Conservation (phyloP, 495 filamentous ascomycete genomes). For the Cenococcum geophilum region DNA sequence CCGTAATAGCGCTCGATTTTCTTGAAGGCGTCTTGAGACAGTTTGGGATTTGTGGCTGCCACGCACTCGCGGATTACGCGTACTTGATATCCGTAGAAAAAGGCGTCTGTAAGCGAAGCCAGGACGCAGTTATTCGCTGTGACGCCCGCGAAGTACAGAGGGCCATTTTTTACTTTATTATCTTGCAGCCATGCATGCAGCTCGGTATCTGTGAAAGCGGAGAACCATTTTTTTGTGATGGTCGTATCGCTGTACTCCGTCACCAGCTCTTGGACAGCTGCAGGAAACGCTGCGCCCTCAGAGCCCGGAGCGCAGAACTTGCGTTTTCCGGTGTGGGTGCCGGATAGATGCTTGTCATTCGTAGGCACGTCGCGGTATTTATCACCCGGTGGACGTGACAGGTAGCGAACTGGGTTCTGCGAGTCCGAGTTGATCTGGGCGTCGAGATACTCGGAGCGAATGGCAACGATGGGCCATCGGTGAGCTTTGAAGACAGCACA, state of each 20-base stretch:
- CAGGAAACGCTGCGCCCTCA: not conserved
- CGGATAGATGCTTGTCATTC: not conserved
- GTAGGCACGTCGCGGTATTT: not conserved
- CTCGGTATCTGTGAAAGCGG: not conserved
- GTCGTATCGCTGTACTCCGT: not conserved
- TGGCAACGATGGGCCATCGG: not conserved
- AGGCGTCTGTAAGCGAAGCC: not conserved
- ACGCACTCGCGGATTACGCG: not conserved
- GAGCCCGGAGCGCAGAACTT: conserved; percentile 1
- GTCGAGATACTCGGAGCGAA: conserved; percentile 1
- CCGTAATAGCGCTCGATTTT: not conserved
- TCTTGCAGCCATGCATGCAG: not conserved
- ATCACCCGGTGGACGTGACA: not conserved
- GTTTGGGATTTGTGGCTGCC: not conserved
- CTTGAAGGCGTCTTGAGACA: not conserved
- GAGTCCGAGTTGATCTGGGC: not conserved
- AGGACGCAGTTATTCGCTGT: conserved; percentile 5
- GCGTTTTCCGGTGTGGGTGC: not conserved
- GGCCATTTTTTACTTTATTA: not conserved
- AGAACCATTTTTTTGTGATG: not conserved
- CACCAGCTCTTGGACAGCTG: not conserved
- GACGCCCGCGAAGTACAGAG: conserved; percentile 1
- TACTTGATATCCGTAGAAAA: not conserved
- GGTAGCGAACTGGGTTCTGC: not conserved
- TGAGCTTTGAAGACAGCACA: not conserved